Evolutionary conservation across 805 yeast species (phyloP).

Genomic region (Candida lessepsii): DNA sequence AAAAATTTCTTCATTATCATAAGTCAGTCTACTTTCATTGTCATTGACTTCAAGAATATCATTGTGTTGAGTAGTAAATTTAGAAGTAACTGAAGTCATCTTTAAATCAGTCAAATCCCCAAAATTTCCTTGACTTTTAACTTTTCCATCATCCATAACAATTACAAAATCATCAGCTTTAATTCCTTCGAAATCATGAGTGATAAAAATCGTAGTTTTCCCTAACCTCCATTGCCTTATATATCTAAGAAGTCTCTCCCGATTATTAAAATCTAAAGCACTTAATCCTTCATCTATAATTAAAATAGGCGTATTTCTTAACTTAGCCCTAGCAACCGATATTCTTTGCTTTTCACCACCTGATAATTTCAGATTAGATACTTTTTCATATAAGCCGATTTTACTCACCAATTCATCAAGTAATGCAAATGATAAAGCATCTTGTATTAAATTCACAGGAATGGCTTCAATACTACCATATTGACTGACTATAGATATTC

Average conservation of each 20-base stretch:
- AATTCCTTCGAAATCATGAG: constrained; percentile 72
- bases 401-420: constrained; percentile 45
- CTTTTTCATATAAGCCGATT: constrained; percentile 49
- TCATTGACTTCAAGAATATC: too few relatives aligned
- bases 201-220: constrained; percentile 75
- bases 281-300: constrained; percentile 85
- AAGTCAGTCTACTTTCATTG: too few relatives aligned
- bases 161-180: constrained; percentile 55
- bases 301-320: constrained; percentile 71
- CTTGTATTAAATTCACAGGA: constrained; percentile 23
- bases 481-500: constrained; percentile 42
- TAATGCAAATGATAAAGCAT: constrained; percentile 53
- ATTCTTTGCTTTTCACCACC: constrained; percentile 92
- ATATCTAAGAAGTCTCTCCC: constrained; percentile 45
- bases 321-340: constrained; percentile 77
- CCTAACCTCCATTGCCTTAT: constrained; percentile 61
- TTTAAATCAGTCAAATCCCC: too few relatives aligned
- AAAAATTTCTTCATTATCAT: constrained; percentile 19
- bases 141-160: constrained; percentile 57
- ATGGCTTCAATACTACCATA: constrained; percentile 19
- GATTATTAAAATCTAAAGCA: constrained; percentile 64
- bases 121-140: constrained; percentile 25
- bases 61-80: too few relatives aligned
- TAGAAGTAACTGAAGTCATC: too few relatives aligned
- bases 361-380: constrained; percentile 55